Evolutionary conservation across 805 yeast genomes (phyloP).

Genomic region (Candida silvatica): DNA sequence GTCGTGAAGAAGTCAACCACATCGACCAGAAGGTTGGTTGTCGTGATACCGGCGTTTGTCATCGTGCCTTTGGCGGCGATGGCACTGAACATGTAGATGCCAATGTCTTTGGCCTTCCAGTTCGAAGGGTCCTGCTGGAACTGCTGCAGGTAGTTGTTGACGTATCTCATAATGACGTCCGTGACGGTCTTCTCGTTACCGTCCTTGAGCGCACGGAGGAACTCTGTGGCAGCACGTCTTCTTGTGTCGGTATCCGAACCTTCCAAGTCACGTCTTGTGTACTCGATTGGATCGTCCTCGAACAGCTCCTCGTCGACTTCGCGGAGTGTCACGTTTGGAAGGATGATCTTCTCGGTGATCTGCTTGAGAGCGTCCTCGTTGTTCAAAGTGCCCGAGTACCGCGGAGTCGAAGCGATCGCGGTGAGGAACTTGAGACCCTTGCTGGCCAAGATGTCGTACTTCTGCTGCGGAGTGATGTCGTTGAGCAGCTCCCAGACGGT

Average conservation of each 20-base stretch:
- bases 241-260: constrained; percentile 93
- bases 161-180: constrained; percentile 62
- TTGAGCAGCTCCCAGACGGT: constrained; percentile 74
- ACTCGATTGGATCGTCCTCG: constrained; percentile 96
- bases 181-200: constrained; percentile 71
- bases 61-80: constrained; percentile 86
- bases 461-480: constrained; percentile 57
- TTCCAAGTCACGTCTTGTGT: constrained; percentile 85
- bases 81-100: constrained; percentile 77
- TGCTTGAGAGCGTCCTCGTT: constrained; percentile 56
- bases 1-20: constrained; percentile 78
- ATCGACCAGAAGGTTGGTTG: constrained; percentile 78
- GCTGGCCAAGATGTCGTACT: constrained; percentile 78
- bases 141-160: constrained; percentile 52
- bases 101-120: constrained; percentile 86
- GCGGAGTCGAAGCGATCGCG: constrained; percentile 64
- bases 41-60: constrained; percentile 80
- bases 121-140: constrained; percentile 36
- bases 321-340: constrained; percentile 83
- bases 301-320: constrained; percentile 86
- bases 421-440: constrained; percentile 76
- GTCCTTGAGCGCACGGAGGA: constrained; percentile 76
- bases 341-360: constrained; percentile 71
- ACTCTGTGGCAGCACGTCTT: constrained; percentile 88
- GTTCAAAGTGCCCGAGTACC: constrained; percentile 57